Conservation (phyloP, 495 filamentous ascomycete genomes). For the Usnea hakonensis region DNA sequence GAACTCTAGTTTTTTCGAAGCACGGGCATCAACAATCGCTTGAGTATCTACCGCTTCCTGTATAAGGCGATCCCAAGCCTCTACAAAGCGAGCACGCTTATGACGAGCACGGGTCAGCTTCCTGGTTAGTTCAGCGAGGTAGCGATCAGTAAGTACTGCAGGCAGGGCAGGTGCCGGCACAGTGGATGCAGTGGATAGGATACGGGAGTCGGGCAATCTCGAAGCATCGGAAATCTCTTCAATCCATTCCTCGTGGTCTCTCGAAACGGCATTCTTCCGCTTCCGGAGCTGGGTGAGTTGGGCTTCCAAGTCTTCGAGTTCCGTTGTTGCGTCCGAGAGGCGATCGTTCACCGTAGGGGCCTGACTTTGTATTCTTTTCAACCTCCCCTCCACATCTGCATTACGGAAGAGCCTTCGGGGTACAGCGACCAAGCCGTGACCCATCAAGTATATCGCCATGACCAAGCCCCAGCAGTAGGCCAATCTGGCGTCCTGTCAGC, state of each 20-base stretch:
- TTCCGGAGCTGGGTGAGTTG: conserved; percentile 70
- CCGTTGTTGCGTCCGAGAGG: conserved; percentile 73
- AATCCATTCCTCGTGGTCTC: conserved; percentile 86
- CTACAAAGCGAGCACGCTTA: conserved; percentile 68
- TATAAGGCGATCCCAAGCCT: conserved; percentile 78
- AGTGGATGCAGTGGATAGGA: conserved; percentile 38
- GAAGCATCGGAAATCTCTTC: conserved; percentile 76
- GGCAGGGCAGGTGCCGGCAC: conserved; percentile 43
- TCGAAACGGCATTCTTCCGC: conserved; percentile 75
- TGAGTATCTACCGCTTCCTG: conserved; percentile 65
- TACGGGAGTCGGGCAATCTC: conserved; percentile 55
- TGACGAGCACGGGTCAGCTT: conserved; percentile 74
- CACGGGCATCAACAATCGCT: conserved; percentile 73
- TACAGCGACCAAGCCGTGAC: conserved; percentile 87
- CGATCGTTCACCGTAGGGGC: conserved; percentile 81
- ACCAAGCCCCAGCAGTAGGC: conserved; percentile 90
- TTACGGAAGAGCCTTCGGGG: conserved; percentile 72
- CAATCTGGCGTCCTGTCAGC: conserved; percentile 32
- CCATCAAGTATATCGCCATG: conserved; percentile 93
- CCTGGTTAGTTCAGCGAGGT: conserved; percentile 80
- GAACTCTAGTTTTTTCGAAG: conserved; percentile 73
- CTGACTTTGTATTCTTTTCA: conserved; percentile 66
- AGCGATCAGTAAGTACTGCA: conserved; percentile 83
- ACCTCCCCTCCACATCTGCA: conserved; percentile 59
- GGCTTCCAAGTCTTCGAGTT: conserved; percentile 70